Percentiles rank a stretch among this genome's conserved stretches.
Conservation (phyloP, 2,329 filamentous ascomycete species). For the Albophoma yamanashiensis region DNA sequence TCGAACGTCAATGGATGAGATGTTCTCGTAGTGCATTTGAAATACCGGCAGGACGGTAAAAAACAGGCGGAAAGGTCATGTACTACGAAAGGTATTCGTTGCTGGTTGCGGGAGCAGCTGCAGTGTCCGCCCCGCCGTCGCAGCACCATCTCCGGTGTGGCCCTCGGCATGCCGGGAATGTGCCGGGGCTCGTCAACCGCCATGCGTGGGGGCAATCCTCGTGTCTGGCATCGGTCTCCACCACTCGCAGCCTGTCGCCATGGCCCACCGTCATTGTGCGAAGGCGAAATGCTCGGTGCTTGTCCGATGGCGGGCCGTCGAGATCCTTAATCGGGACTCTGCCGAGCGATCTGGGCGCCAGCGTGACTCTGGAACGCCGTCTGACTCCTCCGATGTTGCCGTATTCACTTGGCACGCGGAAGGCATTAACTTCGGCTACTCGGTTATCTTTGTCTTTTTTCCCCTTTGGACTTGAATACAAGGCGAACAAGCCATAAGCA, state of each 20-base stretch:
- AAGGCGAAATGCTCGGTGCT: background rate
- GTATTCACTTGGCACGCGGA: background rate
- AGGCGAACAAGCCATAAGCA: background rate
- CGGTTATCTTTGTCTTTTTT: background rate
- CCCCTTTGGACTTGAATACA: background rate
- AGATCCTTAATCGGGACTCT: background rate
- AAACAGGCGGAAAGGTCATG: background rate
- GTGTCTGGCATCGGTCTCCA: background rate
- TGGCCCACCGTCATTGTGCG: background rate
- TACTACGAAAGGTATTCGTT: background rate
- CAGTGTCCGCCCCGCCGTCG: background rate
- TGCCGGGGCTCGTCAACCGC: background rate
- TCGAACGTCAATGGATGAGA: background rate
- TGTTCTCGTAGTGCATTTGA: background rate
- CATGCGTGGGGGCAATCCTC: background rate
- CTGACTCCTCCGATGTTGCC: background rate
- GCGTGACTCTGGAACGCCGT: background rate
- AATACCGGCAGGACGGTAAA: background rate
- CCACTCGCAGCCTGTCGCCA: background rate
- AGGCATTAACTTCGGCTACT: background rate
- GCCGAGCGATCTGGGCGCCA: background rate
- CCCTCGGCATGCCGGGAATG: background rate
- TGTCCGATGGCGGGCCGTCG: background rate
- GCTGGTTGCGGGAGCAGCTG: background rate
- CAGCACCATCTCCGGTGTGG: background rate